Conservation (phyloP, 768 basidiomycete genomes). For the Tubosaeta sp. region DNA sequence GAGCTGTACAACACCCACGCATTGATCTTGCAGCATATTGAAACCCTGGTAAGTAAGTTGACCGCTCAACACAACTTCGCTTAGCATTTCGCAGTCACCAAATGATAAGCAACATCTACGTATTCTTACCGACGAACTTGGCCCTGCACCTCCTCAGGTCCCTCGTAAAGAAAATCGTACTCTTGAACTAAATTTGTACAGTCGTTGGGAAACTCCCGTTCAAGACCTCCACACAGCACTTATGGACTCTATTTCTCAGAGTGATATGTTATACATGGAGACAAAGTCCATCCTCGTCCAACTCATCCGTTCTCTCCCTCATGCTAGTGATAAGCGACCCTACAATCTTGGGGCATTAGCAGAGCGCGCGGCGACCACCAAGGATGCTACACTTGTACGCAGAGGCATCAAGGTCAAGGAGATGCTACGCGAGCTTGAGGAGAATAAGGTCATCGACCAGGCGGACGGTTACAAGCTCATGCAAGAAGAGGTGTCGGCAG, state of each 20-base stretch:
- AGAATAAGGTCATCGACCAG: slow-evolving; percentile 79
- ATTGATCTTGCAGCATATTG: slow-evolving; percentile 90
- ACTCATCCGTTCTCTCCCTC: slow-evolving; percentile 90
- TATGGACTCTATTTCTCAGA: slow-evolving; percentile 95
- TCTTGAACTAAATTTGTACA: slow-evolving; percentile 88
- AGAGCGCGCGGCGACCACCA: slow-evolving; percentile 94
- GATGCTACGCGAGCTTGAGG: slow-evolving; percentile 95
- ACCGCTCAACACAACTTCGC: not conserved
- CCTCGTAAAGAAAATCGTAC: slow-evolving; percentile 97
- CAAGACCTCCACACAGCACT: slow-evolving; percentile 96
- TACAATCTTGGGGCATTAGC: slow-evolving; percentile 87
- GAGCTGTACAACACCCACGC: slow-evolving; percentile 99
- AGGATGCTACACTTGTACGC: slow-evolving; percentile 92
- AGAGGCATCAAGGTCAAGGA: slow-evolving; percentile 99
- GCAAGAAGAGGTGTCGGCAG: slow-evolving; percentile 95
- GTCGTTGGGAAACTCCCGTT: slow-evolving; percentile 98
- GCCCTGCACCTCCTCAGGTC: slow-evolving; percentile 88
- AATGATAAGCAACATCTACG: slow-evolving; percentile 98
- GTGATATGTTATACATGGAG: slow-evolving; percentile 99
- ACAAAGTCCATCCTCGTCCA: slow-evolving; percentile 99
- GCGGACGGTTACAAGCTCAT: slow-evolving; percentile 87
- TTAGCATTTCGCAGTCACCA: slow-evolving; percentile 59
- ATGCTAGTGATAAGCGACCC: slow-evolving; percentile 77
- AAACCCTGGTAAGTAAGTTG: slow-evolving; percentile 68
- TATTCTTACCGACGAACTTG: slow-evolving; percentile 94